These are phyloP conservation scores for Venturia nashicola DNA, from an alignment of 2,329 filamentous ascomycete species.

Conservation along the genomic window DNA sequence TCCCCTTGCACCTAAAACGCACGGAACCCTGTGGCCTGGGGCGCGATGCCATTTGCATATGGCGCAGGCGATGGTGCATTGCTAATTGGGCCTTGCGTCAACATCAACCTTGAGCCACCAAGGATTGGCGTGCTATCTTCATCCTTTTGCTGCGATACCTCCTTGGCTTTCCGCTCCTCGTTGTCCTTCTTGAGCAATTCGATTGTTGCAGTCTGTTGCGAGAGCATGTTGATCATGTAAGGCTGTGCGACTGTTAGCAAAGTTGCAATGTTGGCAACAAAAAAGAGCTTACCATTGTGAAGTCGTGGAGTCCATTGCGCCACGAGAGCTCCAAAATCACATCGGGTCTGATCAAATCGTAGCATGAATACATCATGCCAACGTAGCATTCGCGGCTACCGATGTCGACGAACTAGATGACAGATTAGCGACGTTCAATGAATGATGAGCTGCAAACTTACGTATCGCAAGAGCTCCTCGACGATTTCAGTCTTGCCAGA, in stretches of 20 bases:
- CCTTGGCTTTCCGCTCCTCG: constrained; percentile 69
- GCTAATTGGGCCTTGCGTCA: constrained; percentile 68
- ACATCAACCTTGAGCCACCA: constrained; percentile 79
- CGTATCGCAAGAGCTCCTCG: constrained; percentile 90
- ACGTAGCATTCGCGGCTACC: constrained; percentile 98
- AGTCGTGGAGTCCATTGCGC: constrained; percentile 88
- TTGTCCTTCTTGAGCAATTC: constrained; percentile 85
- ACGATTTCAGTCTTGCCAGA: constrained; percentile 85
- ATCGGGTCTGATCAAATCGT: constrained; percentile 89
- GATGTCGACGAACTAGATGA: constrained; percentile 83
- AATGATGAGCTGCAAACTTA: constrained; percentile 44
- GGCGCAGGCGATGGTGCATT: constrained; percentile 45
- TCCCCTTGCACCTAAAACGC: constrained; percentile 6
- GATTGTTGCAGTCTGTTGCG: constrained; percentile 80
- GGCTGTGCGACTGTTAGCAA: constrained; percentile 34
- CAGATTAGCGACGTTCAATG: constrained; percentile 21
- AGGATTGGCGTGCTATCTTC: constrained; percentile 92
- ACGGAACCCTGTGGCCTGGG: constrained; percentile 59
- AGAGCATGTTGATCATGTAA: constrained; percentile 98
- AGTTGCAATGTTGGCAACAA: background rate
- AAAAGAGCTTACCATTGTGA: constrained; percentile 60
- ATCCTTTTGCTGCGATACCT: constrained; percentile 68
- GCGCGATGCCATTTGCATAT: constrained; percentile 77
- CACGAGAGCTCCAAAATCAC: constrained; percentile 92
- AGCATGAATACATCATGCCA: constrained; percentile 98